Base-by-base conservation (phyloP, 108 stramenopile species). In the Stephanodiscus triporus region DNA sequence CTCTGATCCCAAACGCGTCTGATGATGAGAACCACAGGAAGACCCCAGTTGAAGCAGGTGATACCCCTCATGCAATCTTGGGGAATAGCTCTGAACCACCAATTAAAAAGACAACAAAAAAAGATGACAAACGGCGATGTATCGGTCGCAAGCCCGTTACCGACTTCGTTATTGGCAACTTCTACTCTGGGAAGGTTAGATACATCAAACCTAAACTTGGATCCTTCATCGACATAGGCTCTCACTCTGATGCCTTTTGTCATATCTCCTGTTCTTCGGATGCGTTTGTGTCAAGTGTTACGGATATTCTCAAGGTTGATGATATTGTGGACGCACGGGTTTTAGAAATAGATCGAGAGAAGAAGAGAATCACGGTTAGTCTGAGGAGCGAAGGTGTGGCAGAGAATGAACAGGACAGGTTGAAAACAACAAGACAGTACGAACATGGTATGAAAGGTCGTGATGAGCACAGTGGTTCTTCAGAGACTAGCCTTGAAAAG, bases 91-190 rank as follows among this genome's bases (percentile, higher is more conserved):
- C 37, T 6, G 16, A 55, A 20, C 32, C 51, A 22, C 20, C 42
- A 32, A 42, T 32, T 4, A 76, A 61, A 45, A 76, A 71, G 56
- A 69, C 61, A 10, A n/a, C 73, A 2, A 68, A 75, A 37, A 77
- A 83, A 62, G 62, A 68, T 26, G 69, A 88, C 42, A 88, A 80
- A 30, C 83, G 93, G 6, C 88, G 89, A 20, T 95, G 95, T 68
- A 83, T 90, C 34, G 95, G 95, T 16, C 79, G 95, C 26, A 95
- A 95, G 68, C 92, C 95, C 2, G 84, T 95, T 11, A 92, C 95
- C 17, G 95, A 95, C 73, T 95, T 84, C 76, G 66, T 42, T 10
- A 42, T 95, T 65, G 92, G 91, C 6, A 26, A 83, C 37, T 67
- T 45, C 8, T 87, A 87, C 73, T 51, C 74, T 24, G 95, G 87